A percentile compares a stretch with the other conserved stretches of the same genome.
These are phyloP conservation scores for Rhododendron vialii DNA, from an alignment of 148 eudicot genomes.

Conservation along the genomic window DNA sequence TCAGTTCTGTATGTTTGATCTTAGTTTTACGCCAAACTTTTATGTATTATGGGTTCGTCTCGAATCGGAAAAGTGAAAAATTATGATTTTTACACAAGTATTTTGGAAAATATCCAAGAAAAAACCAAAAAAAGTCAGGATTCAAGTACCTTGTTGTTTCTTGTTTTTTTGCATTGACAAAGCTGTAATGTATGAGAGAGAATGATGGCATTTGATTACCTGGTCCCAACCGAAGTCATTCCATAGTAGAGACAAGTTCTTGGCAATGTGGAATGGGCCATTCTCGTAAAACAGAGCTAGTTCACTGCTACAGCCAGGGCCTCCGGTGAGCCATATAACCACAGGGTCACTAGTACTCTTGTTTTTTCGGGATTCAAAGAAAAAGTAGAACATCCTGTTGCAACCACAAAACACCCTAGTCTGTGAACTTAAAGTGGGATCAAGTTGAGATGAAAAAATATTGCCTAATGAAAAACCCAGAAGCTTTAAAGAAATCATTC, in stretches of 20 bases:
- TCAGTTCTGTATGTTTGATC: no score
- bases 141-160: neutral
- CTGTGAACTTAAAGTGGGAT: neutral
- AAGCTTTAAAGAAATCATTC: neutral
- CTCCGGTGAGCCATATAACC: constrained; percentile 94
- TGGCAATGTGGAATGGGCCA: constrained; percentile 72
- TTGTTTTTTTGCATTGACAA: constrained; percentile 2
- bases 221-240: constrained; percentile 86
- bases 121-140: no score
- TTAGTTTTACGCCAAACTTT: no score
- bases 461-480: neutral
- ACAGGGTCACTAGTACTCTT: constrained; percentile 49
- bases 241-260: constrained; percentile 70
- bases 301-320: constrained; percentile 98
- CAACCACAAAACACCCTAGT: neutral
- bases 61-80: no score
- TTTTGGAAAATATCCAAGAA: no score
- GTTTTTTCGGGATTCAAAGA: constrained; percentile 79
- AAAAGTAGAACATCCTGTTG: constrained; percentile 84
- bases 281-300: constrained; percentile 90
- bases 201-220: neutral
- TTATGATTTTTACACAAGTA: no score
- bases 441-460: neutral
- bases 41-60: no score
- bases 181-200: constrained; percentile 26